A percentile compares a stretch with the other conserved stretches of the same genome.
Conservation (phyloP, 148 eudicot species). For the Rhododendron kiyosumense region DNA sequence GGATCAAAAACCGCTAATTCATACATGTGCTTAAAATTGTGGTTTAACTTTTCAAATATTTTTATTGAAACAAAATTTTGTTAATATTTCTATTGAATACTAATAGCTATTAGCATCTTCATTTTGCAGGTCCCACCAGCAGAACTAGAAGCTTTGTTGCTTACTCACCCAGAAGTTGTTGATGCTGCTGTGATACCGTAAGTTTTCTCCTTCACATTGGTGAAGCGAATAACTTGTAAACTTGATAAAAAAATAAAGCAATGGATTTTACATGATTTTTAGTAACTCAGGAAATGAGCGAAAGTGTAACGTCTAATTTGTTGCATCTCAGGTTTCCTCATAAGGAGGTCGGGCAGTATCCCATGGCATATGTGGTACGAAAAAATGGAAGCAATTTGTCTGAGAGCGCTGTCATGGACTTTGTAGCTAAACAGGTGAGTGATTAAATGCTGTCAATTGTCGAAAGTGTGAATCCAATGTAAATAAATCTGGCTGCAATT, state of each 20-base stretch:
- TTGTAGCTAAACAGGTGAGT: conserved; percentile 63
- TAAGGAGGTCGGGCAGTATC: conserved; percentile 74
- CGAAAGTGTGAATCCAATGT: not conserved
- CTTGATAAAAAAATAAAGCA: too few relatives aligned
- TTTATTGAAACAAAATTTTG: too few relatives aligned
- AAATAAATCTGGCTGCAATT: conserved; percentile 17
- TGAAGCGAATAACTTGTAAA: not conserved
- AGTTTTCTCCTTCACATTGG: conserved; percentile 15
- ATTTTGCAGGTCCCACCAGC: conserved; percentile 73
- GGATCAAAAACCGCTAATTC: too few relatives aligned
- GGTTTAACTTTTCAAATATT: too few relatives aligned
- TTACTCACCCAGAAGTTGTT: conserved; percentile 67
- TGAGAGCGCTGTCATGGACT: conserved; percentile 51
- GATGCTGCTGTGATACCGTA: conserved; percentile 99
- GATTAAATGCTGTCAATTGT: not conserved
- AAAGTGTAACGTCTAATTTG: too few relatives aligned
- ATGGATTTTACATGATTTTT: too few relatives aligned
- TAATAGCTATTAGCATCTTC: too few relatives aligned
- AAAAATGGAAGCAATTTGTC: conserved; percentile 45
- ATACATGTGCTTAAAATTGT: too few relatives aligned
- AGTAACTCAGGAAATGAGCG: too few relatives aligned
- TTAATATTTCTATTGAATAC: too few relatives aligned
- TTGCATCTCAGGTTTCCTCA: conserved; percentile 57
- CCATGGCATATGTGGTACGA: conserved; percentile 92
- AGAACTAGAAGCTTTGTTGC: conserved; percentile 79